Percentiles rank a stretch among this genome's conserved stretches.
Evolutionary conservation across 108 stramenopile species (phyloP).

Genomic region (Cyclostephanos invisitatus): DNA sequence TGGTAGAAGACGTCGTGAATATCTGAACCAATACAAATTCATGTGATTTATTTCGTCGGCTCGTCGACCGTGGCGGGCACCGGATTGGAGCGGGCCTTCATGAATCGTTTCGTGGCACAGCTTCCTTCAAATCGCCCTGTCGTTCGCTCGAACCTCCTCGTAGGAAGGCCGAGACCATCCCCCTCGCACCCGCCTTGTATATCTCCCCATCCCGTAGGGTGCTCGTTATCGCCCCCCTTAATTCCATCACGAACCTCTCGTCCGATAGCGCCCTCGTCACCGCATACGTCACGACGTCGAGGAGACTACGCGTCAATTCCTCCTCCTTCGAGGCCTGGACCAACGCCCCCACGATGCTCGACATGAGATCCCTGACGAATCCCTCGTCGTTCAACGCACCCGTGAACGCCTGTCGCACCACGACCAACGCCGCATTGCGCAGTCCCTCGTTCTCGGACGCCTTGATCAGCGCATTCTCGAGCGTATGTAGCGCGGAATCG

Average conservation of each 20-base stretch:
- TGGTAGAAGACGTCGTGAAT: no score
- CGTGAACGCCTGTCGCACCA: constrained; percentile 17
- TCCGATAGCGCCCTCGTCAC: constrained; percentile 28
- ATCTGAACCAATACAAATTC: no score
- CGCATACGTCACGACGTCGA: constrained; percentile 28
- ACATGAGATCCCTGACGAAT: constrained; percentile 28
- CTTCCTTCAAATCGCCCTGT: no score
- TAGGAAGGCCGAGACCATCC: constrained; percentile 18
- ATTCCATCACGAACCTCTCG: constrained; percentile 20
- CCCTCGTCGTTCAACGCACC: constrained; percentile 29
- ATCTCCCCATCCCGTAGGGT: constrained; percentile 30
- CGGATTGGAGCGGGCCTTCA: no score
- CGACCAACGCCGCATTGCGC: background rate
- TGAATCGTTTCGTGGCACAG: no score
- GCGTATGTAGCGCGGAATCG: no score
- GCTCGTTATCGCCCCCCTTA: constrained; percentile 25
- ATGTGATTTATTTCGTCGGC: background rate
- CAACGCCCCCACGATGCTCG: constrained; percentile 28
- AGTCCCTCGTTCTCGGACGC: constrained; percentile 28
- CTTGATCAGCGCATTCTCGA: constrained; percentile 25
- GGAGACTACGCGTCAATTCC: constrained; percentile 18
- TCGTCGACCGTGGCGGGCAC: no score
- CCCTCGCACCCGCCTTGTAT: constrained; percentile 26
- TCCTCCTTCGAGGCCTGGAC: constrained; percentile 35
- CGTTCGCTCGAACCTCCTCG: no score